These are phyloP conservation scores for Exophiala lecanii-corni DNA, from an alignment of 2,329 filamentous ascomycete species.

Conservation along the genomic window DNA sequence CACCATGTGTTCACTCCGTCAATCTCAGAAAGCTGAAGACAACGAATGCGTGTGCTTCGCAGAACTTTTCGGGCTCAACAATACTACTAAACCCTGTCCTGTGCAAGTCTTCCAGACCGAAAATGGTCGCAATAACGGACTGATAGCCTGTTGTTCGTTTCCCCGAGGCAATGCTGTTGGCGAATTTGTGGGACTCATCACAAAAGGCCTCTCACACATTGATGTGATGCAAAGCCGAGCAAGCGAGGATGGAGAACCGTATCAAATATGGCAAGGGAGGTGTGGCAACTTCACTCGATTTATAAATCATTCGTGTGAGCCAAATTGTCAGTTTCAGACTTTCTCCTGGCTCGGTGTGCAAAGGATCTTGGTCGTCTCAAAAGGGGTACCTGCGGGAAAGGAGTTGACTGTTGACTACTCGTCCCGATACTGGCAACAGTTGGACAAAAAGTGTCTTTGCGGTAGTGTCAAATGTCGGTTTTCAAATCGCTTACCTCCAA, in stretches of 20 bases:
- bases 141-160: conserved; percentile 41
- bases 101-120: conserved; percentile 52
- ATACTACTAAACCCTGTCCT: conserved; percentile 36
- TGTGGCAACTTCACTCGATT: conserved; percentile 57
- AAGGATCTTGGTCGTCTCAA: conserved; percentile 52
- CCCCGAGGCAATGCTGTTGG: conserved; percentile 51
- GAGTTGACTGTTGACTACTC: conserved; percentile 58
- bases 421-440: conserved; percentile 52
- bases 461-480: conserved; percentile 47
- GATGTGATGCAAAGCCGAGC: conserved; percentile 49
- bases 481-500: not conserved
- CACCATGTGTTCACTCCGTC: conserved; percentile 7
- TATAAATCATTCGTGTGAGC: conserved; percentile 55
- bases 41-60: conserved; percentile 54
- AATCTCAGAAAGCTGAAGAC: not conserved
- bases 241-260: conserved; percentile 27
- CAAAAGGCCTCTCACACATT: conserved; percentile 47
- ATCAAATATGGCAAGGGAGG: conserved; percentile 56
- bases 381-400: conserved; percentile 49
- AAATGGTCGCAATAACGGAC: conserved; percentile 53
- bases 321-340: conserved; percentile 54
- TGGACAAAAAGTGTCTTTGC: conserved; percentile 54
- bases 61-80: conserved; percentile 44
- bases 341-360: conserved; percentile 56
- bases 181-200: conserved; percentile 54